Base-by-base conservation (phyloP, 345 rosid species). In the Melaleuca alternifolia region DNA sequence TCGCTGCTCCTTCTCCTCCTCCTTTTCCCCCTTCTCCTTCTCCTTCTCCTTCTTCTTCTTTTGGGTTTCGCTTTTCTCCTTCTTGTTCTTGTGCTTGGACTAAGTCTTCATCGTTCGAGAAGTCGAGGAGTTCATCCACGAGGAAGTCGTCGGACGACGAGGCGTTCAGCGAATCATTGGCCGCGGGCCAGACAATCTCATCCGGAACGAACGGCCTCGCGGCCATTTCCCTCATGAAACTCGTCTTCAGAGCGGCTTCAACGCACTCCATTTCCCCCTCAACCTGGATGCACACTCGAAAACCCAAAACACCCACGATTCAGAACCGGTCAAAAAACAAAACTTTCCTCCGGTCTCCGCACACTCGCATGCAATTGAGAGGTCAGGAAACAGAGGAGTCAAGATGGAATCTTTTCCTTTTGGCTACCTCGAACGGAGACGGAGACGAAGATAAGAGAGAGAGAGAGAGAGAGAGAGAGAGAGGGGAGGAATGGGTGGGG, bases 71-170 rank as follows among this genome's bases (percentile, higher is more conserved):
- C 30, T 84, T 90, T 62, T 88, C 24, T 24, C 71, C 90, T 10
- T 82, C 87, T 44, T 82, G 83, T 30, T 86, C 82, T 12, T 87
- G 91, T 8, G 91, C 90, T n/a, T 89, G 94, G 6, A 86, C 86
- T 28, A 92, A 91, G 37, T 88, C 95, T 30, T 93, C 94, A 10
- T 91, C 95, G 88, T 94, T 95, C 10, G 96, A 92, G 88, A 97
- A 94, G 91, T 97, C 99, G 33, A 97, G 92, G 54, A 97, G 89
- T 52, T 94, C 96, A 85, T 97, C 98, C 1, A 97, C 98, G 15
- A 90, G 92, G 61, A 92, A 93, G 33, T 97, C 99, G 21, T 97
- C 99, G 37, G 71, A 88, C 93, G 88, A 90, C 94, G 24, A 89
- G 93, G 81, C 85, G 84, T 77, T 91, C 85, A 20, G 62, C 24